These are phyloP conservation scores for Heterobasidion annosum DNA, from an alignment of 1,284 basidiomycete species.

Conservation along the genomic window DNA sequence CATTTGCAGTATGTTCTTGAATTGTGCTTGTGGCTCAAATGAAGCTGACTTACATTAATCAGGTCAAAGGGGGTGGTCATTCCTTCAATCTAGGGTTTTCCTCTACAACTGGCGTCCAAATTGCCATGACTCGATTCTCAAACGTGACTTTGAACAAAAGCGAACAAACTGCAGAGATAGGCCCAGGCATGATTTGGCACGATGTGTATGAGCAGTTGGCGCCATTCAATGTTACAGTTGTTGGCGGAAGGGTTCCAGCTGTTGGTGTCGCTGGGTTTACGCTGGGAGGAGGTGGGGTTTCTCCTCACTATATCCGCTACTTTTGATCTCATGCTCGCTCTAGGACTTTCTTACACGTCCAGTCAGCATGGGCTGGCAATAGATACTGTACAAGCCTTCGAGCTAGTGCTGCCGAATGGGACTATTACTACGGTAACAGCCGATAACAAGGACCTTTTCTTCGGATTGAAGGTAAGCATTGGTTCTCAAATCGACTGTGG, in stretches of 20 bases:
- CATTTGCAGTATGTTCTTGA: neutral
- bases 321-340: neutral
- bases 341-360: conserved; percentile 45
- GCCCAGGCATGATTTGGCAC: conserved; percentile 48
- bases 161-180: conserved; percentile 32
- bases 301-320: neutral
- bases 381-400: conserved; percentile 36
- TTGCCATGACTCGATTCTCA: conserved; percentile 42
- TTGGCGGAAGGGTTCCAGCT: conserved; percentile 41
- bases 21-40: neutral
- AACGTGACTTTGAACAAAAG: conserved; percentile 30
- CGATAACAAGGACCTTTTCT: conserved; percentile 32
- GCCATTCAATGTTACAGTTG: conserved; percentile 34
- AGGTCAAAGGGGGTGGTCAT: conserved; percentile 2
- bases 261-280: conserved; percentile 48
- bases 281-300: conserved; percentile 40
- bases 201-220: conserved; percentile 42
- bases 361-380: conserved; percentile 42
- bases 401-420: conserved; percentile 42
- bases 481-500: no score
- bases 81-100: conserved; percentile 26
- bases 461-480: conserved; percentile 21
- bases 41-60: neutral
- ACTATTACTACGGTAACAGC: conserved; percentile 28
- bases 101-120: conserved; percentile 46